Percentiles rank a stretch among this genome's conserved stretches.
Conservation (phyloP, 257 asterid species). For the Solanum gandarillasii region DNA sequence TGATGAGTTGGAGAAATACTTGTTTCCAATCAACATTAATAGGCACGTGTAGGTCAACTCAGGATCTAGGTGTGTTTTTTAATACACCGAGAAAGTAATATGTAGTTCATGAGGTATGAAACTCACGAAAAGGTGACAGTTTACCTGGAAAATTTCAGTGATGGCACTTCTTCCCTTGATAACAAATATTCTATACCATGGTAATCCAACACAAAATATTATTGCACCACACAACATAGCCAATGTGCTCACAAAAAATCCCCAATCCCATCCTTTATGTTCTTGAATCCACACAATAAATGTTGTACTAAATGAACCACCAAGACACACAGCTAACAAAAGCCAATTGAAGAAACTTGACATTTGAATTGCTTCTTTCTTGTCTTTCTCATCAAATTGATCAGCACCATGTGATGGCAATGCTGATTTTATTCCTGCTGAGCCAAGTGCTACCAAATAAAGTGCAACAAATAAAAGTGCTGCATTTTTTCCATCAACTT, state of each 20-base stretch:
- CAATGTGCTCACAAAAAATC: slow-evolving; percentile 33
- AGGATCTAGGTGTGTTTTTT: neutral
- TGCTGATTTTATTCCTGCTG: slow-evolving; percentile 56
- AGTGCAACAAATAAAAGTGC: slow-evolving; percentile 34
- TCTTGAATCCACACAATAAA: slow-evolving; percentile 61
- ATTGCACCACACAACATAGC: slow-evolving; percentile 41
- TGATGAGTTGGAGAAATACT: neutral
- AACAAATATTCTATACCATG: slow-evolving; percentile 43
- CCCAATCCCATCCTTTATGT: slow-evolving; percentile 72
- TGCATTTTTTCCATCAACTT: slow-evolving; percentile 39
- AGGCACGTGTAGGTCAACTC: neutral
- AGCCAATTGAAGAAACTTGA: slow-evolving; percentile 68
- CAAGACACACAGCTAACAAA: slow-evolving; percentile 40
- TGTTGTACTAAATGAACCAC: slow-evolving; percentile 46
- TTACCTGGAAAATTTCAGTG: slow-evolving; percentile 41
- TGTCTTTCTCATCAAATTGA: slow-evolving; percentile 61
- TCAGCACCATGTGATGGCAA: slow-evolving; percentile 77
- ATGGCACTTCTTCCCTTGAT: slow-evolving; percentile 58
- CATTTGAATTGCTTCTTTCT: slow-evolving; percentile 34
- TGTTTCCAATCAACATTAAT: neutral
- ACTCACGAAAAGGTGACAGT: neutral
- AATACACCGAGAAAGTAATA: neutral
- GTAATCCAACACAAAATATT: slow-evolving; percentile 35
- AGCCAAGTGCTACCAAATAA: slow-evolving; percentile 44
- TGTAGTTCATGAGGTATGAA: neutral